Base-by-base conservation (phyloP, 345 rosid genomes). In the Sisymbrium altissimum region DNA sequence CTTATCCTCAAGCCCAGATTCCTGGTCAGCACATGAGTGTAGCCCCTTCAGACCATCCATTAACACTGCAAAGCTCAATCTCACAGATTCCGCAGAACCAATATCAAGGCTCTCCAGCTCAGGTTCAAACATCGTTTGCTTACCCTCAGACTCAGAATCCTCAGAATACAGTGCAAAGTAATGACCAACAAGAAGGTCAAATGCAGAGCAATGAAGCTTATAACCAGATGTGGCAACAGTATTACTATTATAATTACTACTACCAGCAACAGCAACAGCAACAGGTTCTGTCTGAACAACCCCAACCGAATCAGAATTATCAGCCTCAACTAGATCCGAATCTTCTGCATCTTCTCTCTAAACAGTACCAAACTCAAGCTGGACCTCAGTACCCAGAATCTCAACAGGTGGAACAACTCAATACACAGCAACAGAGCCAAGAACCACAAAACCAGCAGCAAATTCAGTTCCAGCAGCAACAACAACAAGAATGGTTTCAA, bases 141-240 rank as follows among this genome's bases (percentile, higher is more conserved):
- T 66, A 79, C 66, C 75, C 87, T 52, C 88, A 82, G 12, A 6
- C 67, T 57, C 78, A 45, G 72, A 38, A 17, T 73, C 66, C 82
- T 69, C 88, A 79, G 62, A 23, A 82, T 78, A 68, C 86, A 23
- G 36, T 68, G 35, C 92, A 83, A 74, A 78, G 80, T 64, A 80
- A 49, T 61, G 85, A 75, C 76, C 90, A 83, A 70, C 74, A 71
- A 12, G 84, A 73, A 41, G 78, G 52, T 74, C 78, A 74, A 70
- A 38, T 74, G 76, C 87, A 83, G 80, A 81, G 79, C 78, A 81
- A 63, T 52, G 80, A 82, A 75, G 87, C 86, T 35, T 84, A 90
- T 81, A 81, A 84, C 74, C 90, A 89, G 60, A 84, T 82, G 87
- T 90, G 90, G 92, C 98, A 90, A 69, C 83, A 89, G 41, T 93